phyloP scores from a whole-genome alignment of 768 basidiomycete genomes.

The Boletus reticulatus region DNA sequence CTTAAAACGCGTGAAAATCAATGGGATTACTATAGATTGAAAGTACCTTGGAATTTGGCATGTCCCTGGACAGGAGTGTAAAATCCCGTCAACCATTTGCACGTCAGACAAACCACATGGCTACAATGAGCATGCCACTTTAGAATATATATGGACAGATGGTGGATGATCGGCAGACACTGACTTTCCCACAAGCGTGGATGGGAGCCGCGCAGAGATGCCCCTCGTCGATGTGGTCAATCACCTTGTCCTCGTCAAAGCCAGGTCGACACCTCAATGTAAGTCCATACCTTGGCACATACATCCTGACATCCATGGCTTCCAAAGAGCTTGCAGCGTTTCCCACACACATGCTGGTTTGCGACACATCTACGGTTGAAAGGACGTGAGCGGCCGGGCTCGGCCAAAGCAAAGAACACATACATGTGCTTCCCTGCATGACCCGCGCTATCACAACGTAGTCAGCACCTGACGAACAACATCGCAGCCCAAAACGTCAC shows the following conservation, averaged over 20 bases:
- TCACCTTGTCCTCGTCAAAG: constrained; percentile 33
- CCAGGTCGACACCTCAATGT: neutral
- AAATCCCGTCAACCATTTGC: constrained; percentile 24
- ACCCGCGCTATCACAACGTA: constrained; percentile 45
- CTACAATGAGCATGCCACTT: constrained; percentile 24
- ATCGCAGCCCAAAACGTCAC: constrained; percentile 16
- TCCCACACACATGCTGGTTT: constrained; percentile 54
- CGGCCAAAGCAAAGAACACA: constrained; percentile 1
- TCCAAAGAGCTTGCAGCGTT: constrained; percentile 43
- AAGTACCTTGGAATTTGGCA: constrained; percentile 44
- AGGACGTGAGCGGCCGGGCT: neutral
- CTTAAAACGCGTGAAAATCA: constrained; percentile 26
- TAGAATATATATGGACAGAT: neutral
- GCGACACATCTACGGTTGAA: constrained; percentile 45
- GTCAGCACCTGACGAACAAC: neutral
- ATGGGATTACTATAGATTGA: neutral
- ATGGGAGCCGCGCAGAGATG: constrained; percentile 53
- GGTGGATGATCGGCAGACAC: neutral
- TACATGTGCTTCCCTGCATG: constrained; percentile 57
- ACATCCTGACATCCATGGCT: constrained; percentile 49
- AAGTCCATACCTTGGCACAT: constrained; percentile 46
- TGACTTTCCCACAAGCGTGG: constrained; percentile 57
- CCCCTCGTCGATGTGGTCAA: constrained; percentile 44
- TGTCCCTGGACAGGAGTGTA: constrained; percentile 40
- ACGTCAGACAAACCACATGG: constrained; percentile 40